Conservation (phyloP, 495 filamentous ascomycete species). For the Pseudomonodictys pantanalensis region DNA sequence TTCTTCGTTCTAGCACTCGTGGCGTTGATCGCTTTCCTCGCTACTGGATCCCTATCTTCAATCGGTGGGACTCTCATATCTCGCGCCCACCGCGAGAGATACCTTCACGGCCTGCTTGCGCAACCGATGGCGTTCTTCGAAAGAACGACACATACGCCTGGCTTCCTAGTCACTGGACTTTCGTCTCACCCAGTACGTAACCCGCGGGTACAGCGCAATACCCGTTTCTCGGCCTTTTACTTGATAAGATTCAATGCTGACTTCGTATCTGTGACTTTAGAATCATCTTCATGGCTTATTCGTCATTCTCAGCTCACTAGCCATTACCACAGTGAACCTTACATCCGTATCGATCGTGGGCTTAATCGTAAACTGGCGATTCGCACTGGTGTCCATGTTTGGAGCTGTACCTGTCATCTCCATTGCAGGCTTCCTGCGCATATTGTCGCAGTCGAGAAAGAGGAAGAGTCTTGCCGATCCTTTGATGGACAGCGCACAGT, state of each 20-base stretch:
- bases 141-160: neutral
- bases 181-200: slow-evolving; percentile 1
- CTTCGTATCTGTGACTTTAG: too few relatives aligned
- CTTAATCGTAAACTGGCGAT: slow-evolving; percentile 1
- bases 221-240: too few relatives aligned
- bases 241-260: too few relatives aligned
- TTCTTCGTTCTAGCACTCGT: slow-evolving; percentile 84
- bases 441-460: neutral
- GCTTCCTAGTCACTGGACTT: neutral
- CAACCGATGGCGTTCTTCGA: slow-evolving; percentile 10
- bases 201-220: too few relatives aligned
- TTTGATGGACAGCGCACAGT: neutral
- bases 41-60: neutral
- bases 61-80: neutral
- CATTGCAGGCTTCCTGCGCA: slow-evolving; percentile 2
- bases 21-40: slow-evolving; percentile 23
- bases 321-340: slow-evolving; percentile 2
- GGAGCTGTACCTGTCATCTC: slow-evolving; percentile 3
- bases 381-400: slow-evolving; percentile 10
- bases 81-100: neutral
- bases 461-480: slow-evolving; percentile 2
- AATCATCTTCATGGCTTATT: slow-evolving; percentile 7
- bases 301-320: slow-evolving; percentile 1
- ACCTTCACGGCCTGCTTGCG: neutral
- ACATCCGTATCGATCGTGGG: neutral